Conservation (phyloP, 2,329 filamentous ascomycete genomes). For the Dothiorella sarmentorum region DNA sequence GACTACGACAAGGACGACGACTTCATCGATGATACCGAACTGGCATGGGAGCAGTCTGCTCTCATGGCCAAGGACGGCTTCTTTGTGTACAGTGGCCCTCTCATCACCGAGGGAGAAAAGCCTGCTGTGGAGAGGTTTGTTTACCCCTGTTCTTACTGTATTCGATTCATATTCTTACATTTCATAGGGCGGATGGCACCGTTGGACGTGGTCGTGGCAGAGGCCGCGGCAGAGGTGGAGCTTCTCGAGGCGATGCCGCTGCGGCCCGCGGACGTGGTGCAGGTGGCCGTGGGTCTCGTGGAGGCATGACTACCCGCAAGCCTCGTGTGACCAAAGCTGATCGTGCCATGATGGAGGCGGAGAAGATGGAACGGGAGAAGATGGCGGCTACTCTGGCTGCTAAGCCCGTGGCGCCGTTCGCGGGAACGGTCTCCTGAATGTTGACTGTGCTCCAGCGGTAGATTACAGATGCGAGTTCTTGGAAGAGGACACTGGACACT, state of each 20-base stretch:
- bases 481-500: not conserved
- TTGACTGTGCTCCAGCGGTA: not conserved
- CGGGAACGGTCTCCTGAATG: not conserved
- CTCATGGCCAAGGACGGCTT: conserved; percentile 94
- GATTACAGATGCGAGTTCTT: not conserved
- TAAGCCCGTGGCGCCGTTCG: conserved; percentile 15
- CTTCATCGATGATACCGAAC: conserved; percentile 83
- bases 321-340: conserved; percentile 84
- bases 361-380: conserved; percentile 72
- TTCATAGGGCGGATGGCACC: conserved; percentile 64
- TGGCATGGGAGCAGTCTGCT: conserved; percentile 93
- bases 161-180: conserved; percentile 22
- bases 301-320: conserved; percentile 71
- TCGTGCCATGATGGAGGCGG: conserved; percentile 73
- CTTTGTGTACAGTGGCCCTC: conserved; percentile 92
- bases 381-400: conserved; percentile 31
- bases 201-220: conserved; percentile 64
- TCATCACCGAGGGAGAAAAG: conserved; percentile 85
- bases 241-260: conserved; percentile 41
- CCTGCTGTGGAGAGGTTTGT: conserved; percentile 60
- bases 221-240: conserved; percentile 51
- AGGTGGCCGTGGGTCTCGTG: conserved; percentile 60
- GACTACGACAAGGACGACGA: conserved; percentile 66
- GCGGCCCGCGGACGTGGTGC: conserved; percentile 30
- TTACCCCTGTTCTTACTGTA: not conserved